A percentile compares a stretch with the other conserved stretches of the same genome.
These are phyloP conservation scores for Torulaspora maleeae DNA, from an alignment of 805 yeast species.

Conservation along the genomic window DNA sequence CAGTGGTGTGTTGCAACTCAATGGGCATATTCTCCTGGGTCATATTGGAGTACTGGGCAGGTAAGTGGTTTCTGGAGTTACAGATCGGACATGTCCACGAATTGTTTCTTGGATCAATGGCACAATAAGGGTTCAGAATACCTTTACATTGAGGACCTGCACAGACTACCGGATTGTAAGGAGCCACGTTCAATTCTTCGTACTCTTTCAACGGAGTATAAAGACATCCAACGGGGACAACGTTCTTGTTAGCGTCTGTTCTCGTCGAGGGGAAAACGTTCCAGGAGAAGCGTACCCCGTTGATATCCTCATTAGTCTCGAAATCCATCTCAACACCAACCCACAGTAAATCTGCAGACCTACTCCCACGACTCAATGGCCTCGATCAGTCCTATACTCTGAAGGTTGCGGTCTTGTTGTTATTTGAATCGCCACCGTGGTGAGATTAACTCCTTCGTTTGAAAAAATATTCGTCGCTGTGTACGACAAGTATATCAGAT, in stretches of 20 bases:
- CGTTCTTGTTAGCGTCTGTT: conserved; percentile 83
- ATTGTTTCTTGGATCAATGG: conserved; percentile 67
- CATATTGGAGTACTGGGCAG: conserved; percentile 74
- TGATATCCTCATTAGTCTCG: conserved; percentile 63
- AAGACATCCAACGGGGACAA: conserved; percentile 89
- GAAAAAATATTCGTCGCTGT: background rate
- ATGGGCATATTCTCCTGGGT: conserved; percentile 73
- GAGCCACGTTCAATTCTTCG: conserved; percentile 69
- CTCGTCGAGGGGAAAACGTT: conserved; percentile 84
- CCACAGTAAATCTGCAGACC: conserved; percentile 2
- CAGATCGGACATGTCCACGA: conserved; percentile 87
- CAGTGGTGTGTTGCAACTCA: conserved; percentile 71
- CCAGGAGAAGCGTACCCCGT: conserved; percentile 76
- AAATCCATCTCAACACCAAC: conserved; percentile 36
- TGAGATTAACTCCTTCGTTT: conserved; percentile 4
- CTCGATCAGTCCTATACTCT: background rate
- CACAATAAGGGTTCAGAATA: conserved; percentile 81
- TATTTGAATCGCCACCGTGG: conserved; percentile 12
- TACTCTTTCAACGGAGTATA: conserved; percentile 89
- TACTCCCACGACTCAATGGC: conserved; percentile 4
- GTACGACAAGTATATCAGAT: background rate
- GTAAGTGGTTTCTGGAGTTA: conserved; percentile 69
- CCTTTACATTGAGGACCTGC: conserved; percentile 73
- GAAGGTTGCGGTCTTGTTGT: conserved; percentile 1
- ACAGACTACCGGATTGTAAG: conserved; percentile 83